Conservation (phyloP, 768 basidiomycete species). For the Sarcodon sp. region DNA sequence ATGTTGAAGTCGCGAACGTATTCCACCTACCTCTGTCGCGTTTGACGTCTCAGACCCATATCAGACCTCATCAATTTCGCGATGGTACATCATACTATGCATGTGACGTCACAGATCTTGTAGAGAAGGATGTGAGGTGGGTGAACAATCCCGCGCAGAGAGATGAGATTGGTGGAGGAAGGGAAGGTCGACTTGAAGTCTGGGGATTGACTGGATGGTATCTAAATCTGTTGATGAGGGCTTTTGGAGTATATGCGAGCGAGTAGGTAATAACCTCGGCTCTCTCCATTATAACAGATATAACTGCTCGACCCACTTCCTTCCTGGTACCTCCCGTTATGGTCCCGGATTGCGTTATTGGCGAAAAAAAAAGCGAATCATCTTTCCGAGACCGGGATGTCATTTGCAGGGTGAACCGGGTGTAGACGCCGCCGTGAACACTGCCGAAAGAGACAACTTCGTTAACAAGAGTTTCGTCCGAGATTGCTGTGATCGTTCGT, state of each 20-base stretch:
- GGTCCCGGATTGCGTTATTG: too few relatives aligned
- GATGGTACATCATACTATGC: constrained; percentile 47
- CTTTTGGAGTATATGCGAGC: constrained; percentile 13
- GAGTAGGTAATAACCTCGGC: too few relatives aligned
- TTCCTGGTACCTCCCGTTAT: too few relatives aligned
- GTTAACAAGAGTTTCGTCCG: too few relatives aligned
- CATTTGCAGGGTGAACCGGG: too few relatives aligned
- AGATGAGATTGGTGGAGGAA: constrained; percentile 29
- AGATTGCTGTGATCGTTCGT: too few relatives aligned
- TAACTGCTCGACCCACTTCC: too few relatives aligned
- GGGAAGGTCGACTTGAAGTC: constrained; percentile 44
- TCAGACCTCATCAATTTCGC: constrained; percentile 43
- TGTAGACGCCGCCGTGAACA: too few relatives aligned
- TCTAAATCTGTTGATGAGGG: constrained; percentile 47
- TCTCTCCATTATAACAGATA: too few relatives aligned
- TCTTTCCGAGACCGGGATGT: too few relatives aligned
- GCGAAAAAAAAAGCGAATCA: too few relatives aligned
- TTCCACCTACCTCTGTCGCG: constrained; percentile 61
- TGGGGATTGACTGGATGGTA: constrained; percentile 87
- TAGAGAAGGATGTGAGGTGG: constrained; percentile 15
- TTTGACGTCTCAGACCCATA: constrained; percentile 31
- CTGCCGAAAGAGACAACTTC: too few relatives aligned
- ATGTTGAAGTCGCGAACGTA: constrained; percentile 49
- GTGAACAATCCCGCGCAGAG: constrained; percentile 19
- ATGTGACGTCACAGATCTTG: constrained; percentile 53